A percentile compares a stretch with the other conserved stretches of the same genome.
phyloP scores from a whole-genome alignment of 1,139 yeast genomes.

The Torulaspora pretoriensis region DNA sequence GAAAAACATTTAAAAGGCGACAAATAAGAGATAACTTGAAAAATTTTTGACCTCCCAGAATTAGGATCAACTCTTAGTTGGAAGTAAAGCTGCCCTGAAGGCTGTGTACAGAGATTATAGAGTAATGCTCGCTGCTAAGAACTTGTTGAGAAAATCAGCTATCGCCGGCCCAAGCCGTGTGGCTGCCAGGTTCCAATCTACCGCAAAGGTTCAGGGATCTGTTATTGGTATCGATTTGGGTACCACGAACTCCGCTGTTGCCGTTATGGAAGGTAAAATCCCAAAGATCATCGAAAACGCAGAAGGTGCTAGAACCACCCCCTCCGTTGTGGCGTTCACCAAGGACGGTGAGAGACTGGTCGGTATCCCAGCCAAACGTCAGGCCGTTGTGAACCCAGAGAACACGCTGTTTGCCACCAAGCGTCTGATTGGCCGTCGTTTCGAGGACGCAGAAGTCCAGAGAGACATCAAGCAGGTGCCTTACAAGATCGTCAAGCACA shows the following conservation, averaged over 20 bases:
- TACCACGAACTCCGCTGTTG: conserved; percentile 99
- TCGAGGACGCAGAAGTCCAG: conserved; percentile 93
- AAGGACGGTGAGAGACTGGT: conserved; percentile 94
- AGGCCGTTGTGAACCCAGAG: conserved; percentile 97
- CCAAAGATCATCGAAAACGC: conserved; percentile 97
- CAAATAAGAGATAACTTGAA: background rate
- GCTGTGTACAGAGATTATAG: background rate
- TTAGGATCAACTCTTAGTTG: background rate
- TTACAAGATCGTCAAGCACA: conserved; percentile 92
- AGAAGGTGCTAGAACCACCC: conserved; percentile 98
- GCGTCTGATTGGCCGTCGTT: conserved; percentile 97
- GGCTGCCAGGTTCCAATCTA: conserved; percentile 44
- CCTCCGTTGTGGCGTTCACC: conserved; percentile 97
- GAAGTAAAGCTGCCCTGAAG: background rate
- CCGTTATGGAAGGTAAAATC: conserved; percentile 93
- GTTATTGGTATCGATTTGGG: conserved; percentile 99
- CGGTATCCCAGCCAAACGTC: conserved; percentile 98
- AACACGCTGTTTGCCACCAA: conserved; percentile 97
- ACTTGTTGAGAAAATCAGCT: conserved; percentile 25
- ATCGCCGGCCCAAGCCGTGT: conserved; percentile 23
- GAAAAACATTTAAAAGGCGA: conserved; percentile 4
- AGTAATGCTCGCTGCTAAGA: conserved; percentile 32
- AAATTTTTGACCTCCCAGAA: background rate
- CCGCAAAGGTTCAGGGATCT: conserved; percentile 54
- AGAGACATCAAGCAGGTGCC: conserved; percentile 96